Base-by-base conservation (phyloP, 768 basidiomycete species). In the Tulasnella sp. region DNA sequence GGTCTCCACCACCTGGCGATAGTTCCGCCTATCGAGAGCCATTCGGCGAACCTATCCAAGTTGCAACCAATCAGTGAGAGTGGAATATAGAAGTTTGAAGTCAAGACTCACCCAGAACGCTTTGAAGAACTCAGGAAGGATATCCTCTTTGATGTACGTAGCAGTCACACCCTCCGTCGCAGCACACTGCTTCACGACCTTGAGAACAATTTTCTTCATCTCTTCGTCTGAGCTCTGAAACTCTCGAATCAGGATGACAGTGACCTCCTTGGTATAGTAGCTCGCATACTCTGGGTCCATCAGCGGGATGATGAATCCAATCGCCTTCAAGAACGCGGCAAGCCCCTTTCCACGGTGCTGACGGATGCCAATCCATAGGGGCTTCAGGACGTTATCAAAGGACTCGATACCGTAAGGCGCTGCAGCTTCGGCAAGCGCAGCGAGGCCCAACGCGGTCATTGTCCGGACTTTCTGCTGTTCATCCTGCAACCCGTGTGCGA, bases 281-380 rank as follows among this genome's bases (percentile, higher is more conserved):
- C 91, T 93, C 12, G 94, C 96, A 66, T 97, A 98, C 75, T 99
- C 94, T 49, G 96, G 92, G 68, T 99, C 96, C 96, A 99, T 98
- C 61, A 99, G 85, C 2, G 96, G 96, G 55, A 99, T 97, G 70
- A 99, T 99, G 74, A 97, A 98, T 34, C 96, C 96, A 64, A 98
- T 98, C 27, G 94, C 96, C 70, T 96, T 96, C 63, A 96, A 74
- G 78, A 94, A 96, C 9, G 92, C 92, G 41, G 92, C 92, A 31
- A 96, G 78, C 62, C 89, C 89, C 70, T 94, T 94, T 60, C 92
- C 92, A 70, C 92, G 89, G 70, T 96, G 92, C 53, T 91, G 81
- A 73, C 91, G 84, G 66, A 93, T 92, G 72, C 92, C 92, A 50
- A 89, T 76, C 92, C 91, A 94, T 9, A 94, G 74, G 10, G 92